Percentiles rank a stretch among this genome's conserved stretches.
Conservation (phyloP, 2,329 filamentous ascomycete genomes). For the Fusarium denticulatum region DNA sequence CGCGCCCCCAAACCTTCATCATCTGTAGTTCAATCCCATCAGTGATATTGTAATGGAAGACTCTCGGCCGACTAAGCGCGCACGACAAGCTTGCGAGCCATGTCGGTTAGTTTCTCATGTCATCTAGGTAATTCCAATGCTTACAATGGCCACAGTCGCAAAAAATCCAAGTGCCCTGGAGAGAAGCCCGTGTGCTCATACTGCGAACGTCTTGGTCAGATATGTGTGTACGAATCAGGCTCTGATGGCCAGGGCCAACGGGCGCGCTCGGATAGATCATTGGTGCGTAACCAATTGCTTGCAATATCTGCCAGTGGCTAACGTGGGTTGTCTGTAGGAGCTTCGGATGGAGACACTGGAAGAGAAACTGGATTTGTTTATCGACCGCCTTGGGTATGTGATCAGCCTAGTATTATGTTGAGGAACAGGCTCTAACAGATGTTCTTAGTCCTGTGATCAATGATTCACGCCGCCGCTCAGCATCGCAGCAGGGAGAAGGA, state of each 20-base stretch:
- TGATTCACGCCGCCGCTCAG: background rate
- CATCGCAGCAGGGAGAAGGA: background rate
- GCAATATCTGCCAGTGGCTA: background rate
- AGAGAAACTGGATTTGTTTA: background rate
- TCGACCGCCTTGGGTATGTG: background rate
- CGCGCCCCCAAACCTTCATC: background rate
- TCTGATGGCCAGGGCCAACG: background rate
- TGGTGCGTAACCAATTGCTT: fast-evolving
- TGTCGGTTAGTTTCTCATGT: background rate
- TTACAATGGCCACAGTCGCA: background rate
- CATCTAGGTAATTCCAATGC: fast-evolving
- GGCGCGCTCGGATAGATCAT: background rate
- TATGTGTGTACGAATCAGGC: background rate
- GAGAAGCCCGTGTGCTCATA: background rate
- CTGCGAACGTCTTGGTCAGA: background rate
- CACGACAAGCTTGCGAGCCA: background rate
- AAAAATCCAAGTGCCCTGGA: background rate
- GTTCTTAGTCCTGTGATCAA: background rate
- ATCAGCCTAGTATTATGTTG: background rate
- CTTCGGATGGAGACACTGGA: background rate
- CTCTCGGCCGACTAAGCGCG: background rate
- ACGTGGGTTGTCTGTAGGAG: background rate
- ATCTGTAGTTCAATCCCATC: background rate
- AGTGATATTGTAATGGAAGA: background rate
- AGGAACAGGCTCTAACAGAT: too few relatives aligned